Conservation (phyloP, 148 eudicot genomes). For the Chenopodium berlandieri region DNA sequence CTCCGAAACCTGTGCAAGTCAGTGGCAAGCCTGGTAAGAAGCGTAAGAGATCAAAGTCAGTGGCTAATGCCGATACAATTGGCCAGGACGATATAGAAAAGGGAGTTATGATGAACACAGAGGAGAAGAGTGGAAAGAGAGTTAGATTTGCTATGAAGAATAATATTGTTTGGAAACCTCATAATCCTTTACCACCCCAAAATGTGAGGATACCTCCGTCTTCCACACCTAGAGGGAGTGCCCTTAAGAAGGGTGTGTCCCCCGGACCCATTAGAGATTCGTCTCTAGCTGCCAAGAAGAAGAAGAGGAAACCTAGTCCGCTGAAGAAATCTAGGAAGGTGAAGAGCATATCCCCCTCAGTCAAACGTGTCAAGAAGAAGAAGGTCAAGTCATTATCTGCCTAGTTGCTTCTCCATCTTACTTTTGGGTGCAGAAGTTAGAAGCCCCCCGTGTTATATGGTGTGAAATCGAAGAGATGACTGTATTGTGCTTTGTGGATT, state of each 20-base stretch:
- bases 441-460: not conserved
- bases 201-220: constrained; percentile 86
- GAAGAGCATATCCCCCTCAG: constrained; percentile 50
- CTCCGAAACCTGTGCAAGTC: constrained; percentile 27
- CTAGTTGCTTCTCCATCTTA: constrained; percentile 16
- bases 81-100: constrained; percentile 32
- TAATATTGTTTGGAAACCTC: constrained; percentile 91
- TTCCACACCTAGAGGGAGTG: constrained; percentile 89
- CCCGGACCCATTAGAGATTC: constrained; percentile 80
- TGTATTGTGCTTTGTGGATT: constrained; percentile 22
- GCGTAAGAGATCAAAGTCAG: constrained; percentile 54
- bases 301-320: constrained; percentile 46
- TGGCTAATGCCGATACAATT: constrained; percentile 1
- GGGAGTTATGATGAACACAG: constrained; percentile 32
- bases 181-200: constrained; percentile 81
- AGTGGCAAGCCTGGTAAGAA: constrained; percentile 40
- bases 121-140: constrained; percentile 61
- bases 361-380: constrained; percentile 50
- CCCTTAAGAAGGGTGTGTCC: constrained; percentile 82
- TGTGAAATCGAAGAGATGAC: constrained; percentile 28
- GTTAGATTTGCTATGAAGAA: constrained; percentile 88
- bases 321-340: constrained; percentile 53
- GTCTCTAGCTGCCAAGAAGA: constrained; percentile 49
- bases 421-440: constrained; percentile 1
- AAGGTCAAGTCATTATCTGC: constrained; percentile 43